These are phyloP conservation scores for Trichophyton schoenleinii DNA, from an alignment of 2,329 filamentous ascomycete genomes.

Conservation along the genomic window DNA sequence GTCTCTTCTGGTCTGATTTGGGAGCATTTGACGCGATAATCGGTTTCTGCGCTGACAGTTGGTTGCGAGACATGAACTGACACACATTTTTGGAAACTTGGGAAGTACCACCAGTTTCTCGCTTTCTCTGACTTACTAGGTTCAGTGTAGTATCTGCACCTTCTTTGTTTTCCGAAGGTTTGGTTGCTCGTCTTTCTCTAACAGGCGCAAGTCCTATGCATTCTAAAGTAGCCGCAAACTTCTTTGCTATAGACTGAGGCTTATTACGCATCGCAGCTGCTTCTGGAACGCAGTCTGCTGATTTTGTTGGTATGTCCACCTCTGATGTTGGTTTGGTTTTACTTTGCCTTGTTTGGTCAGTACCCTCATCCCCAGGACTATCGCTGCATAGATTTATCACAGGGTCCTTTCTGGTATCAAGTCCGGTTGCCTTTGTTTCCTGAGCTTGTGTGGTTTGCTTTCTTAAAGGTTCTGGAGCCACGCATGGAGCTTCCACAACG, in stretches of 20 bases:
- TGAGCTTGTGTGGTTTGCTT: not conserved
- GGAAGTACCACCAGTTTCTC: not conserved
- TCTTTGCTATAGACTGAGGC: constrained; percentile 5
- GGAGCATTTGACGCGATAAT: not conserved
- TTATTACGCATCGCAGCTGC: not conserved
- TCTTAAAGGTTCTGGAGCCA: not conserved
- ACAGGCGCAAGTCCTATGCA: constrained; percentile 4
- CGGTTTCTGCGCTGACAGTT: not conserved
- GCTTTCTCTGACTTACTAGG: not conserved
- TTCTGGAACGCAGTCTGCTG: not conserved
- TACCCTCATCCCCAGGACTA: not conserved
- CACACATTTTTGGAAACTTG: constrained; percentile 14
- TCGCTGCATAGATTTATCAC: not conserved
- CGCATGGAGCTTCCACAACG: too few relatives aligned
- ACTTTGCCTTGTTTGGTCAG: not conserved
- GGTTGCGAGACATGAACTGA: constrained; percentile 12
- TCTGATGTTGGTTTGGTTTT: too few relatives aligned
- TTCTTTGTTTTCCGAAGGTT: not conserved
- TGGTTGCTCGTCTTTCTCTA: too few relatives aligned
- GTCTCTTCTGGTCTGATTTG: not conserved
- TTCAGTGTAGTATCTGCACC: not conserved
- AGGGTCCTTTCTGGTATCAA: not conserved
- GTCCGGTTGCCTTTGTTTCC: too few relatives aligned
- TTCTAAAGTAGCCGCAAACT: constrained; percentile 1
- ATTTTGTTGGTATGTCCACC: too few relatives aligned